These are phyloP conservation scores for Meyerozyma elateridarum DNA, from an alignment of 1,139 yeast species.

Conservation along the genomic window DNA sequence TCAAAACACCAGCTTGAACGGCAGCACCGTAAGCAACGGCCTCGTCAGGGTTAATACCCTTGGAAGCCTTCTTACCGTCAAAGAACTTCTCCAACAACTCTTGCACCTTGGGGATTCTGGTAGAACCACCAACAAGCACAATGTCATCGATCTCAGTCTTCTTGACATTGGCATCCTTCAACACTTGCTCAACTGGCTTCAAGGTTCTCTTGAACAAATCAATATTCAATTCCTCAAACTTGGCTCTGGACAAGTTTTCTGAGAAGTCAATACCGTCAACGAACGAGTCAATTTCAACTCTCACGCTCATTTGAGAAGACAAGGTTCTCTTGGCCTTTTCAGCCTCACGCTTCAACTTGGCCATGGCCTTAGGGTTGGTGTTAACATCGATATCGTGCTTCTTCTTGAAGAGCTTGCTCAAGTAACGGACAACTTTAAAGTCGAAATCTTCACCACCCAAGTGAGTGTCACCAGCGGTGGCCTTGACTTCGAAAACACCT, in stretches of 20 bases:
- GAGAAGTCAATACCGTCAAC: slow-evolving; percentile 94
- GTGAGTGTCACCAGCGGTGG: slow-evolving; percentile 53
- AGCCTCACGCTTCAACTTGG: slow-evolving; percentile 91
- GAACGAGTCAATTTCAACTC: slow-evolving; percentile 92
- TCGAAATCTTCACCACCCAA: slow-evolving; percentile 93
- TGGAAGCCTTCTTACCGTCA: slow-evolving; percentile 89
- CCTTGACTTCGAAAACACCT: slow-evolving; percentile 49
- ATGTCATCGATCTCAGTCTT: slow-evolving; percentile 85
- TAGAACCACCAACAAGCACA: slow-evolving; percentile 95
- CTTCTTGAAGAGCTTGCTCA: slow-evolving; percentile 81
- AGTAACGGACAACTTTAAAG: slow-evolving; percentile 81
- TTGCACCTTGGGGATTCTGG: slow-evolving; percentile 97
- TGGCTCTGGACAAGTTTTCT: slow-evolving; percentile 89
- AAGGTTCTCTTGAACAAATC: slow-evolving; percentile 85
- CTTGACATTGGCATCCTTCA: slow-evolving; percentile 81
- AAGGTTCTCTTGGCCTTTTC: slow-evolving; percentile 96
- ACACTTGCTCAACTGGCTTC: slow-evolving; percentile 90
- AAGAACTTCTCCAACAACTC: slow-evolving; percentile 81
- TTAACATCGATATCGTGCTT: slow-evolving; percentile 77
- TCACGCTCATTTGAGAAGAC: slow-evolving; percentile 83
- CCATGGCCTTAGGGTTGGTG: slow-evolving; percentile 71
- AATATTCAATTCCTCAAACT: slow-evolving; percentile 88
- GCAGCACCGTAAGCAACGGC: slow-evolving; percentile 56
- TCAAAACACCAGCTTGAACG: slow-evolving; percentile 87
- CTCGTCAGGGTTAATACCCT: slow-evolving; percentile 92